A percentile compares a stretch with the other conserved stretches of the same genome.
phyloP scores from a whole-genome alignment of 2,329 filamentous ascomycete genomes.

The Annulohypoxylon truncatum region DNA sequence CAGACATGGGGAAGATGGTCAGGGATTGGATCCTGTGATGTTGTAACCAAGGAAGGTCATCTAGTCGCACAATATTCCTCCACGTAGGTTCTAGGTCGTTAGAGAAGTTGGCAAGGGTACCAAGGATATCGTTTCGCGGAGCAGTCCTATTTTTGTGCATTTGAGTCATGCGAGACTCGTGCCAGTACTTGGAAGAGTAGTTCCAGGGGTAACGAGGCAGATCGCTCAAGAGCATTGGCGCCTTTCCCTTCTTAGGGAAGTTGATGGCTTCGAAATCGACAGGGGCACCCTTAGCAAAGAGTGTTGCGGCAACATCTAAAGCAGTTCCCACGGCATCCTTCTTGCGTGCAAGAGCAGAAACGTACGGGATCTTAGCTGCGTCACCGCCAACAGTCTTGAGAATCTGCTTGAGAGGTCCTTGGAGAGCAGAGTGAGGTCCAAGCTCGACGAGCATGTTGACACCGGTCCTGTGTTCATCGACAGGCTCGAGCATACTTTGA shows the following conservation, averaged over 20 bases:
- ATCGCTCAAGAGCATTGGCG: slow-evolving; percentile 55
- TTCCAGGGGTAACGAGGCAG: slow-evolving; percentile 63
- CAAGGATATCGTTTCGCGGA: slow-evolving; percentile 60
- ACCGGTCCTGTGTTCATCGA: slow-evolving; percentile 52
- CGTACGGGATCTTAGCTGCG: slow-evolving; percentile 57
- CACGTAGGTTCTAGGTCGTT: slow-evolving; percentile 61
- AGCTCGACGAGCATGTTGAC: slow-evolving; percentile 61
- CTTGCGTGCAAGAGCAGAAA: slow-evolving; percentile 62
- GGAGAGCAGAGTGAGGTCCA: slow-evolving; percentile 62
- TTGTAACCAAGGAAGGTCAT: slow-evolving; percentile 67
- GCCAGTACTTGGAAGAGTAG: slow-evolving; percentile 59
- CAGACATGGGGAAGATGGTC: slow-evolving; percentile 66
- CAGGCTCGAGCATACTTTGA: slow-evolving; percentile 54
- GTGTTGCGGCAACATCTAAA: slow-evolving; percentile 56
- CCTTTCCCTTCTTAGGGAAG: slow-evolving; percentile 53
- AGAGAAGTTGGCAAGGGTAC: slow-evolving; percentile 57
- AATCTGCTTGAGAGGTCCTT: slow-evolving; percentile 63
- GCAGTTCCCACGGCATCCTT: slow-evolving; percentile 61
- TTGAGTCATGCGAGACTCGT: slow-evolving; percentile 58
- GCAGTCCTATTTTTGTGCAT: slow-evolving; percentile 56
- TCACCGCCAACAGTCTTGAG: slow-evolving; percentile 58
- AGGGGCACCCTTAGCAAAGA: slow-evolving; percentile 59
- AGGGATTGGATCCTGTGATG: slow-evolving; percentile 69
- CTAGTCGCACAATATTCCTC: slow-evolving; percentile 60
- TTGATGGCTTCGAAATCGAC: slow-evolving; percentile 62